Base-by-base conservation (phyloP, 2,329 filamentous ascomycete genomes). In the Ceratocystis diversiconidia region DNA sequence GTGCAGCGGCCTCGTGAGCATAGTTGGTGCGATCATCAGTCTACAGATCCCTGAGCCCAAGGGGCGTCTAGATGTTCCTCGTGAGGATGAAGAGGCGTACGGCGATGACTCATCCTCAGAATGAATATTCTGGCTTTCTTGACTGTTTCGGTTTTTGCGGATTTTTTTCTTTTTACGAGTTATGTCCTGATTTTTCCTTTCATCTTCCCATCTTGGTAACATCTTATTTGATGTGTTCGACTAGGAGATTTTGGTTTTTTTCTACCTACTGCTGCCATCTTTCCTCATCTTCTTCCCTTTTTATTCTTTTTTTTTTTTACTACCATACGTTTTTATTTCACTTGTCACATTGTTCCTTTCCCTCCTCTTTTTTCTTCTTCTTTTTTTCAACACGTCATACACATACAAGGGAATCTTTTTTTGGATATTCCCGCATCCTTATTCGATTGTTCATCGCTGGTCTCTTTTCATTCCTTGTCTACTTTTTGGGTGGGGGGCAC, bases 1-100 rank as follows among this genome's bases (percentile, higher is more conserved):
- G 94, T 86, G 85, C 68, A 92, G 87, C 69, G 90, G 88, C 7
- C 71, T 88, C 2, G 84, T 96, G 41, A 89, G 90, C 43, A 76
- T 90, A 10, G 74, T 85, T 15, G 94, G 92, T 59, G 89, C 87
- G 1, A 76, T 88, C 62, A 79, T 94, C 71, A 89, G 88, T 74
- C 79, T 90, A 67, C 85, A 84, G 73, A 88, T 96, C 75, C 84
- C 84, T 44, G 88, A 92, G 71, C 79, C 81, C 15, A 77, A 79
- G 32, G 78, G 74, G 12, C 74, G 68, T 10, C 57, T 68, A 10
- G 68, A 69, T 22, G 52, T 17, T 3, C n/a, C 77, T 64, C 76
- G 79, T 62, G 75, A 78, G 65, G 76, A 72, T 68, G 74, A 76
- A 22, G 76, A 78, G 59, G 79, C 62, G 28, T 59, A 15, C 30